Conservation (phyloP, 306 rosid genomes). For the Pueraria montana region DNA sequence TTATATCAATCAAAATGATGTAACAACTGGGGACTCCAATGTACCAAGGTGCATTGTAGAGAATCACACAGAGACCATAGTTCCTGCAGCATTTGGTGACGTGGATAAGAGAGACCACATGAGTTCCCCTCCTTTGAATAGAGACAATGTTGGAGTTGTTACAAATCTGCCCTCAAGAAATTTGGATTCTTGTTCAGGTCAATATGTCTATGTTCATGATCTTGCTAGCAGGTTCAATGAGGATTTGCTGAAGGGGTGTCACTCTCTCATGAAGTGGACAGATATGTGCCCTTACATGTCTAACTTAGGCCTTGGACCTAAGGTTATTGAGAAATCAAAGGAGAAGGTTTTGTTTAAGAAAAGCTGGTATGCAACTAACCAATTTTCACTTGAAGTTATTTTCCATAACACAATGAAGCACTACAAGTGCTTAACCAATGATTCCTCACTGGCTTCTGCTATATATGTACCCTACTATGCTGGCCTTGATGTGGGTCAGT, state of each 20-base stretch:
- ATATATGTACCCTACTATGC: slow-evolving; percentile 66
- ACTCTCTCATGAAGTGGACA: slow-evolving; percentile 51
- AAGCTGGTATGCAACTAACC: slow-evolving; percentile 69
- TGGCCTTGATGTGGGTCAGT: slow-evolving; percentile 65
- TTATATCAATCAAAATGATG: neutral
- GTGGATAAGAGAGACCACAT: neutral
- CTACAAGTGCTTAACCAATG: slow-evolving; percentile 68
- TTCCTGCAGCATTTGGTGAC: neutral
- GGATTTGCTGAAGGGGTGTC: slow-evolving; percentile 60
- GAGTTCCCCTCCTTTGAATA: slow-evolving; percentile 35
- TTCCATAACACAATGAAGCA: slow-evolving; percentile 71
- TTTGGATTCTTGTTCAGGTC: slow-evolving; percentile 55
- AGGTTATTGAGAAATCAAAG: slow-evolving; percentile 35
- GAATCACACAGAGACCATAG: slow-evolving; percentile 1
- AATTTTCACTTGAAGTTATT: slow-evolving; percentile 66
- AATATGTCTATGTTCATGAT: slow-evolving; percentile 58
- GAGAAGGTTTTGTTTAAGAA: neutral
- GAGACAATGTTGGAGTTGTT: slow-evolving; percentile 15
- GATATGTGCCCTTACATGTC: slow-evolving; percentile 59
- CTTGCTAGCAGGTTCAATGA: slow-evolving; percentile 63
- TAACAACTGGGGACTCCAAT: neutral
- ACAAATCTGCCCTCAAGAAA: neutral
- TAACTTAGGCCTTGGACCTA: slow-evolving; percentile 63
- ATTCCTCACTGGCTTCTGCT: slow-evolving; percentile 70
- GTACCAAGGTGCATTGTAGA: neutral